These are phyloP conservation scores for Nicotiana knightiana DNA, from an alignment of 257 asterid genomes.

Conservation along the genomic window DNA sequence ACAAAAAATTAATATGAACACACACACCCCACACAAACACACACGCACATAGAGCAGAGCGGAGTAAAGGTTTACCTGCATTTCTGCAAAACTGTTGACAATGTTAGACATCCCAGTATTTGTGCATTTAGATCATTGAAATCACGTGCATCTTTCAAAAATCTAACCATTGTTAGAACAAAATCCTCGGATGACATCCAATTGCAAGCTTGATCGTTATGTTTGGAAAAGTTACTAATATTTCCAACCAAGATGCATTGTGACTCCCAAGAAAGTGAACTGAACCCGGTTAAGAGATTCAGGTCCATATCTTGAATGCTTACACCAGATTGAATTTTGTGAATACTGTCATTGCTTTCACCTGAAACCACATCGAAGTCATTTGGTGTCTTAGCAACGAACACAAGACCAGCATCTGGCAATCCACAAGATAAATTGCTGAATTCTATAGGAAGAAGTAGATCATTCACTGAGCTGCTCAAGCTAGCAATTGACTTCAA, in stretches of 20 bases:
- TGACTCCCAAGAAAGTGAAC: slow-evolving; percentile 64
- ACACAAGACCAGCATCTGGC: slow-evolving; percentile 62
- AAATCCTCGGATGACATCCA: slow-evolving; percentile 28
- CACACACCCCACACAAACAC: too few species aligned
- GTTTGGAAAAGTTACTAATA: slow-evolving; percentile 31
- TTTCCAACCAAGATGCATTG: slow-evolving; percentile 43
- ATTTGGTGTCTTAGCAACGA: slow-evolving; percentile 38
- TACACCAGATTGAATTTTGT: neutral
- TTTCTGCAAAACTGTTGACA: slow-evolving; percentile 49
- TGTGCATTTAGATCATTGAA: slow-evolving; percentile 52
- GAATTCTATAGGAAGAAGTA: slow-evolving; percentile 18
- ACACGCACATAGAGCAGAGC: neutral
- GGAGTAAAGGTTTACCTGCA: slow-evolving; percentile 42
- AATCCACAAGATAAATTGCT: slow-evolving; percentile 53
- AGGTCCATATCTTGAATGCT: slow-evolving; percentile 22
- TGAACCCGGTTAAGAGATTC: slow-evolving; percentile 33
- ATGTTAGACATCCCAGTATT: slow-evolving; percentile 56
- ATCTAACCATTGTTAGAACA: slow-evolving; percentile 33
- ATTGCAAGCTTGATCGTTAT: slow-evolving; percentile 27
- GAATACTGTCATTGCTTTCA: neutral
- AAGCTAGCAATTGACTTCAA: slow-evolving; percentile 45
- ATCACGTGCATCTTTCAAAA: slow-evolving; percentile 56
- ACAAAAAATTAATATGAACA: neutral
- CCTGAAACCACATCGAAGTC: neutral
- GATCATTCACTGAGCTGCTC: neutral